phyloP scores from a whole-genome alignment of 2,329 filamentous ascomycete species.

The Sodiomyces alkalinus region DNA sequence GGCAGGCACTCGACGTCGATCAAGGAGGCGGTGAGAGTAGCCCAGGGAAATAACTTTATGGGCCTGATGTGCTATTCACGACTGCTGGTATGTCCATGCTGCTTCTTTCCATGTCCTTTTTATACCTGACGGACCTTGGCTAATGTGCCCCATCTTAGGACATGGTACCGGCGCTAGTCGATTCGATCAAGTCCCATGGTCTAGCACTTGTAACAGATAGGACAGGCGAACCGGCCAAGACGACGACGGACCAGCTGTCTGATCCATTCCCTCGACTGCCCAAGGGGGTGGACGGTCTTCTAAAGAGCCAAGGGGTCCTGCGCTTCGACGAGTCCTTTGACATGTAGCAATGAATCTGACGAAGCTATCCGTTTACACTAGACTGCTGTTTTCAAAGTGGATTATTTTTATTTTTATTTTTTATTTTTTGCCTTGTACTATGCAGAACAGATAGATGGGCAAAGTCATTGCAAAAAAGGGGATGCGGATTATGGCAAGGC shows the following conservation, averaged over 20 bases:
- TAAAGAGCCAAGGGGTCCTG: constrained; percentile 75
- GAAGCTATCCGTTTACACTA: too few relatives aligned
- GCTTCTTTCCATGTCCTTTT: background rate
- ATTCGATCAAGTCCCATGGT: constrained; percentile 88
- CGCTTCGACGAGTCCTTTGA: constrained; percentile 90
- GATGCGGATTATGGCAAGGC: too few relatives aligned
- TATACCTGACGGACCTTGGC: background rate
- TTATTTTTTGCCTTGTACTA: too few relatives aligned
- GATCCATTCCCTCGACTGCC: constrained; percentile 48
- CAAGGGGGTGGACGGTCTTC: constrained; percentile 72
- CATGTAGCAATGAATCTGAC: constrained; percentile 29
- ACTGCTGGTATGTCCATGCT: constrained; percentile 54
- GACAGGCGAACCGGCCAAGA: constrained; percentile 42
- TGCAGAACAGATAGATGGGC: too few relatives aligned
- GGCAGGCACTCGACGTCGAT: constrained; percentile 69
- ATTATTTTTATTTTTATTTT: too few relatives aligned
- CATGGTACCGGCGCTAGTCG: constrained; percentile 81
- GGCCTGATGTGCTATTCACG: constrained; percentile 81
- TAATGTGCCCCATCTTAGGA: constrained; percentile 42
- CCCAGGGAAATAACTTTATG: constrained; percentile 96
- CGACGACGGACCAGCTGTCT: constrained; percentile 21
- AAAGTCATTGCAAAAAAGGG: too few relatives aligned
- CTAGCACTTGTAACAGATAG: constrained; percentile 85
- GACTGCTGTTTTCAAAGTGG: too few relatives aligned
- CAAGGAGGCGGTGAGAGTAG: constrained; percentile 87